Base-by-base conservation (phyloP, 2,329 filamentous ascomycete species). In the Ceratocystis cacaofunesta region DNA sequence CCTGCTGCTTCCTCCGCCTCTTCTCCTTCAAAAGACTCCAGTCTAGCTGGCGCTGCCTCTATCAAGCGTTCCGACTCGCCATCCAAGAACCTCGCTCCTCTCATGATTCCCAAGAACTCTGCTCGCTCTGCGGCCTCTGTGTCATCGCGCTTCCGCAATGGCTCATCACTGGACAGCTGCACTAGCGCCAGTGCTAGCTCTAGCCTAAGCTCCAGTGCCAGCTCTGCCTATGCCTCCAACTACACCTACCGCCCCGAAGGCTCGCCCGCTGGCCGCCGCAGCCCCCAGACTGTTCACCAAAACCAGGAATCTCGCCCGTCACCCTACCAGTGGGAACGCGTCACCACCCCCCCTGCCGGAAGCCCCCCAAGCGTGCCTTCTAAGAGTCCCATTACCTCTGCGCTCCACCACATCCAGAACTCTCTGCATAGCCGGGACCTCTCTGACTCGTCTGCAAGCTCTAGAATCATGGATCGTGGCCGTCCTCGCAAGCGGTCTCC, bases 391-490 rank as follows among this genome's bases (percentile, higher is more conserved):
- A 28, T 41, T 30, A 12, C 12, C 52, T 62, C 63, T 32, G 8
- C 15, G 58, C n/a, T 36, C 50, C 22, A 25, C 44, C 46, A 58
- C 8, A 17, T n/a, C 46, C 62, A 61, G 5, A 30, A 52, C 55
- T 5, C 46, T 8, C 25, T 58, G 17, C 82, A 85, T 69, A 77
- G 77, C 63, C 76, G 83, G 61, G 78, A 79, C 22, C 78, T 78
- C 62, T 86, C 84, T 0, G 84, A 86, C 65, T 58, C 55, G 28
- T 58, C 55, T n/a, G 25, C 55, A 7, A 30, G 25, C 6, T 58
- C 55, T 36, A 80, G 79, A 67, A 81, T 84, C 58, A 82, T 84
- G 78, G 82, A 86, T 67, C 77, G 84, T 55, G 84, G 83, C 4
- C 78, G 84, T n/a, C 81, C 83, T 0, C 78, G 80, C 66, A 85